A percentile compares a stretch with the other conserved stretches of the same genome.
These are phyloP conservation scores for Brassica balearica DNA, from an alignment of 441 rosid species.

Conservation along the genomic window DNA sequence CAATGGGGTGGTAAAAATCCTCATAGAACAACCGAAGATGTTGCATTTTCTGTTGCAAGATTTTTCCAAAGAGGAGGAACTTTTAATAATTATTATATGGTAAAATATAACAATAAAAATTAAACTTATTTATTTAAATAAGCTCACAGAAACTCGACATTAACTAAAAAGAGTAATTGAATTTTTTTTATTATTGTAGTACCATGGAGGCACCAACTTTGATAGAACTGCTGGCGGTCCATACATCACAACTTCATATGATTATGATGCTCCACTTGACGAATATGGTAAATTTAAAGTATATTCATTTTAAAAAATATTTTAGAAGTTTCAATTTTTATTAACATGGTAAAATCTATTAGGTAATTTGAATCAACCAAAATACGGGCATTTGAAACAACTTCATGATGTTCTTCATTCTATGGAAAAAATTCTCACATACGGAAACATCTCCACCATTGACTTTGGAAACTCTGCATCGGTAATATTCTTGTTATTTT, in stretches of 20 bases:
- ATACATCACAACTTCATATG: conserved; percentile 46
- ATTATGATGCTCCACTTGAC: conserved; percentile 79
- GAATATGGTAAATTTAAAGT: conserved; percentile 58
- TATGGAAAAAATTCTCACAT: neutral
- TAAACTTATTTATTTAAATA: neutral
- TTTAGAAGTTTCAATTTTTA: neutral
- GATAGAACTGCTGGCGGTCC: conserved; percentile 66
- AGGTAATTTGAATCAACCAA: conserved; percentile 75
- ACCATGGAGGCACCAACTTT: conserved; percentile 56
- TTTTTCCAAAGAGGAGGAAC: conserved; percentile 35
- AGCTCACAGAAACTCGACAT: neutral
- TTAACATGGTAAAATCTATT: neutral
- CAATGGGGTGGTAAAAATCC: conserved; percentile 54
- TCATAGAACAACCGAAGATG: no score
- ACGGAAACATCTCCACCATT: conserved; percentile 21
- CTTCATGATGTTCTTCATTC: neutral
- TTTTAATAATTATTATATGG: conserved; percentile 78
- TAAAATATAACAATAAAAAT: conserved; percentile 49
- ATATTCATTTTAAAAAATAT: neutral
- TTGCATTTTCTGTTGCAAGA: no score
- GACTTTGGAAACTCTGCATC: conserved; percentile 50
- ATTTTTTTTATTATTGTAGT: neutral
- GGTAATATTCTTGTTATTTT: conserved; percentile 30
- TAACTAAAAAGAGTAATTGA: neutral
- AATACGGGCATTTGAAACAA: conserved; percentile 49